A percentile compares a stretch with the other conserved stretches of the same genome.
Evolutionary conservation across 129 eudicot genomes (phyloP).

Genomic region (Sambucus nigra): DNA sequence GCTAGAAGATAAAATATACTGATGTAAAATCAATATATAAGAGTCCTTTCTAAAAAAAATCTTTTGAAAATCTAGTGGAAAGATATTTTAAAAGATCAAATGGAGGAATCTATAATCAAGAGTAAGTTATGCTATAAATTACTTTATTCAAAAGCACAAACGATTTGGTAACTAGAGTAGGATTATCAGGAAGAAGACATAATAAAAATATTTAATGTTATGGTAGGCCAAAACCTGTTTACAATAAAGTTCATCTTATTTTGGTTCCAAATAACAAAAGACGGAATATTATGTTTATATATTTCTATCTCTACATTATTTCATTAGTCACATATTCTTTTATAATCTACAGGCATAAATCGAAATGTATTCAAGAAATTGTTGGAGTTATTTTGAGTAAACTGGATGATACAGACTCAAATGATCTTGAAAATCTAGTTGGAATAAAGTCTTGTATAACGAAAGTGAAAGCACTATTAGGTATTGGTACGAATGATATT

Average conservation of each 20-base stretch:
- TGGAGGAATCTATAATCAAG: too few species aligned
- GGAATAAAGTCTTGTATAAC: slow-evolving; percentile 12
- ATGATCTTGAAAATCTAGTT: slow-evolving; percentile 5
- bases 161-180: not conserved
- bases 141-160: too few species aligned
- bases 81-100: too few species aligned
- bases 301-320: not conserved
- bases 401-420: not conserved
- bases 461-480: slow-evolving; percentile 1
- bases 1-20: too few species aligned
- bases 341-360: slow-evolving; percentile 13
- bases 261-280: not conserved
- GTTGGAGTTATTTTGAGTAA: not conserved
- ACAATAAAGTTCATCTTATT: not conserved
- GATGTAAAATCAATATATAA: too few species aligned
- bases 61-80: too few species aligned
- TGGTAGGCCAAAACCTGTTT: too few species aligned
- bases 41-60: too few species aligned
- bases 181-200: not conserved
- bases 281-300: not conserved
- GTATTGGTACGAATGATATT: not conserved
- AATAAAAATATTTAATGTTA: too few species aligned
- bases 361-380: slow-evolving; percentile 5
- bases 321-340: not conserved
- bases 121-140: too few species aligned